These are phyloP conservation scores for Achaetomiella virescens DNA, from an alignment of 495 filamentous ascomycete species.

Conservation along the genomic window DNA sequence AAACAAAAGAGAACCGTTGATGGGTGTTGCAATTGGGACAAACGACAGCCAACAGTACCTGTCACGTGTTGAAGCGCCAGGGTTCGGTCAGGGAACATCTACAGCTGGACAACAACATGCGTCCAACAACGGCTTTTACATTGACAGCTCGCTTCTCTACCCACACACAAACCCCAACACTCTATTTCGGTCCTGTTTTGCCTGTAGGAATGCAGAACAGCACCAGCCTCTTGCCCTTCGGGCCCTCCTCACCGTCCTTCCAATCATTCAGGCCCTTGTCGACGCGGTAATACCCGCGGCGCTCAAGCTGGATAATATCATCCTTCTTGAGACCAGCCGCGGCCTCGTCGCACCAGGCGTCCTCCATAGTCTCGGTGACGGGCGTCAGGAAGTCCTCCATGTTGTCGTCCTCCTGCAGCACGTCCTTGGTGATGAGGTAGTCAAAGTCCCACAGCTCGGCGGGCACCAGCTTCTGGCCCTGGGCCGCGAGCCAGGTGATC, in stretches of 20 bases:
- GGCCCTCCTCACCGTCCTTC: slow-evolving; percentile 37
- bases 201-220: slow-evolving; percentile 72
- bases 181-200: slow-evolving; percentile 29
- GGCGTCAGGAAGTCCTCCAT: slow-evolving; percentile 75
- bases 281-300: slow-evolving; percentile 82
- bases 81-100: not conserved
- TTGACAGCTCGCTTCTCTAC: not conserved
- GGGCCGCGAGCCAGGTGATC: slow-evolving; percentile 78
- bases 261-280: slow-evolving; percentile 50
- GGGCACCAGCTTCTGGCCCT: slow-evolving; percentile 67
- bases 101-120: not conserved
- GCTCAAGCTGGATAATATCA: slow-evolving; percentile 90
- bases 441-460: slow-evolving; percentile 89
- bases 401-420: slow-evolving; percentile 72
- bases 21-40: no score
- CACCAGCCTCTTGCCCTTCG: slow-evolving; percentile 57
- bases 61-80: no score
- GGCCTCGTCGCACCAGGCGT: slow-evolving; percentile 74
- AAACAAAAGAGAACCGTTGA: no score
- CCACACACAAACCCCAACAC: not conserved
- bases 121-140: not conserved
- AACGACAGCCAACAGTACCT: no score
- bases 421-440: slow-evolving; percentile 87
- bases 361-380: slow-evolving; percentile 67
- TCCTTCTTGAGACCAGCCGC: slow-evolving; percentile 67